phyloP scores from a whole-genome alignment of 169 alveolate species.

The Plasmodium relictum region DNA sequence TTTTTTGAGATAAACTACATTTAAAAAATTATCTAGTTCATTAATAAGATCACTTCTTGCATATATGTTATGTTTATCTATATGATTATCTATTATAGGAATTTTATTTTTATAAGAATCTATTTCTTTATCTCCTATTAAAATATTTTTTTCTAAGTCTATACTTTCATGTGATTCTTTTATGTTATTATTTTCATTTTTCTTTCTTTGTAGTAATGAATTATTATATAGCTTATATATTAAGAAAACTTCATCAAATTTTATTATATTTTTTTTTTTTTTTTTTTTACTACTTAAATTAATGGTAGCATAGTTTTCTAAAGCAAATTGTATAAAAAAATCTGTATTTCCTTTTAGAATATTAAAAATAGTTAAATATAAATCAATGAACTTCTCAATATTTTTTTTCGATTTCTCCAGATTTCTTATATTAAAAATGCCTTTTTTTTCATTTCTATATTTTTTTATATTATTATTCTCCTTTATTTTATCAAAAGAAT shows the following conservation, averaged over 20 bases:
- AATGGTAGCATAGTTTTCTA: slow-evolving; percentile 62
- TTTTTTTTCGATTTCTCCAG: slow-evolving; percentile 58
- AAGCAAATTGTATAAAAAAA: slow-evolving; percentile 35
- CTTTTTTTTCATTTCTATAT: neutral
- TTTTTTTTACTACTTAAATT: slow-evolving; percentile 5
- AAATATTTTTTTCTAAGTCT: neutral
- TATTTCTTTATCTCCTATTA: slow-evolving; percentile 25
- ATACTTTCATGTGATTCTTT: slow-evolving; percentile 1
- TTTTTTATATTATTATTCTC: slow-evolving; percentile 13
- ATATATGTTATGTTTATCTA: slow-evolving; percentile 63
- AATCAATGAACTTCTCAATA: slow-evolving; percentile 43
- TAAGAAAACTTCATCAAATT: slow-evolving; percentile 37
- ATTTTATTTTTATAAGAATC: slow-evolving; percentile 38
- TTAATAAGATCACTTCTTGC: slow-evolving; percentile 15
- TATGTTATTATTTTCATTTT: neutral
- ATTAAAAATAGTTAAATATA: slow-evolving; percentile 39
- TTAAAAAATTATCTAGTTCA: slow-evolving; percentile 53
- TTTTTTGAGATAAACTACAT: slow-evolving; percentile 21
- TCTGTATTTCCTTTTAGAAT: slow-evolving; percentile 30
- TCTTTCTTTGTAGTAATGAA: slow-evolving; percentile 6
- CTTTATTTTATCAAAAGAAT: slow-evolving; percentile 56
- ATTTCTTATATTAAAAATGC: neutral
- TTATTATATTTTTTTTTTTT: slow-evolving; percentile 33
- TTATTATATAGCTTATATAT: slow-evolving; percentile 39
- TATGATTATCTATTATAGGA: slow-evolving; percentile 36